These are phyloP conservation scores for Strobilomyces echinocephalus DNA, from an alignment of 768 basidiomycete genomes.

Conservation along the genomic window DNA sequence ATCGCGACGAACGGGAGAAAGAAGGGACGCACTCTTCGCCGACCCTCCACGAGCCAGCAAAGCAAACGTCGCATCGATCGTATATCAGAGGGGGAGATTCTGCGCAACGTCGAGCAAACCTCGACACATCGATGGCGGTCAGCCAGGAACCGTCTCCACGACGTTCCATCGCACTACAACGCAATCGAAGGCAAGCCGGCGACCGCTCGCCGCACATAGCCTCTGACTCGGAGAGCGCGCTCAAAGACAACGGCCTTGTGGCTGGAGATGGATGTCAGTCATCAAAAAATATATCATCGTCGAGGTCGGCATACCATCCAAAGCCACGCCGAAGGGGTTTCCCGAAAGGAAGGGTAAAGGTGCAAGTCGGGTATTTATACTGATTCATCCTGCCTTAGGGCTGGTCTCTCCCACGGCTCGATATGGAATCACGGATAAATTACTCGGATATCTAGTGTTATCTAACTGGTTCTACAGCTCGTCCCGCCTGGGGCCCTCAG, in stretches of 20 bases:
- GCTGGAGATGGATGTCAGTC: conserved; percentile 8
- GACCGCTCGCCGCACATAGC: not conserved
- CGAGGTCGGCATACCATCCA: conserved; percentile 4
- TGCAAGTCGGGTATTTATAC: conserved; percentile 8
- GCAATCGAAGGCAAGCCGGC: not conserved
- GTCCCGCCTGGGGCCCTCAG: conserved; percentile 32
- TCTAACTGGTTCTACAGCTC: conserved; percentile 32
- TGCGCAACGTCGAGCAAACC: conserved; percentile 1
- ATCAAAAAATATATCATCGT: not conserved
- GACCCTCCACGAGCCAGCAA: conserved; percentile 20
- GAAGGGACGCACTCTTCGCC: conserved; percentile 14
- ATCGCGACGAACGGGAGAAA: fast-evolving
- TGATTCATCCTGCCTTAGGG: conserved; percentile 21
- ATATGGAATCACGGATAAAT: conserved; percentile 2
- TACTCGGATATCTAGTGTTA: conserved; percentile 7
- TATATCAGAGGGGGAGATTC: conserved; percentile 5
- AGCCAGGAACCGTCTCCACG: conserved; percentile 6
- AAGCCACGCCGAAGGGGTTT: conserved; percentile 32
- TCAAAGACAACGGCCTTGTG: conserved; percentile 18
- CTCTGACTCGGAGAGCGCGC: conserved; percentile 5
- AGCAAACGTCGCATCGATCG: conserved; percentile 18
- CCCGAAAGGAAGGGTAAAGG: conserved; percentile 11
- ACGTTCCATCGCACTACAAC: conserved; percentile 15
- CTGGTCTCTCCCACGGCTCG: conserved; percentile 25
- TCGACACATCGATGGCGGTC: conserved; percentile 11